phyloP scores from a whole-genome alignment of 768 basidiomycete species.

The Leucosporidium creatinivorum region DNA sequence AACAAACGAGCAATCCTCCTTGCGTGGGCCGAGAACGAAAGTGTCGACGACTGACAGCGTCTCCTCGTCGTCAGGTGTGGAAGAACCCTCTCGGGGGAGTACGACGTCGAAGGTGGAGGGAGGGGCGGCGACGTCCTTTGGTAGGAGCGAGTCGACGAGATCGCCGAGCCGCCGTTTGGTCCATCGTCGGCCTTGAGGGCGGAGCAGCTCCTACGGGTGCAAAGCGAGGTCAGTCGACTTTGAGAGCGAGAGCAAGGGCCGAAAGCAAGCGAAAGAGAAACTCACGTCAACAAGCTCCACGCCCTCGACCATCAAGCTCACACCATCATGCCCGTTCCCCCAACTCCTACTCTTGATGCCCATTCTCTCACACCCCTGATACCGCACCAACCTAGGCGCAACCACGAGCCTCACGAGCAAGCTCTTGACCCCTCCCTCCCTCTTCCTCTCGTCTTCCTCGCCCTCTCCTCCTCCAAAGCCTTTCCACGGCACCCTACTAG shows the following conservation, averaged over 20 bases:
- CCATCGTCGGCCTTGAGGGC: conserved; percentile 2
- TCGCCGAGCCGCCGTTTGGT: background rate
- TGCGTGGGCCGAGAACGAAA: too few species aligned
- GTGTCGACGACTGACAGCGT: too few species aligned
- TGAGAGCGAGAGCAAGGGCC: conserved; percentile 24
- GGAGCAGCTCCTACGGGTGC: background rate
- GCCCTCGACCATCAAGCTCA: conserved; percentile 42
- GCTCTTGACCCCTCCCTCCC: conserved; percentile 18
- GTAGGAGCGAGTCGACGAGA: background rate
- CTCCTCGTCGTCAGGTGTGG: too few species aligned
- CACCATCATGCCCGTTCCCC: conserved; percentile 48
- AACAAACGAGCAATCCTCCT: too few species aligned
- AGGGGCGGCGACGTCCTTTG: too few species aligned
- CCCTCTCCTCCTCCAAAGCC: background rate
- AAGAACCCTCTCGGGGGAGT: too few species aligned
- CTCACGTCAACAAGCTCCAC: conserved; percentile 19
- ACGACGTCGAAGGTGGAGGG: too few species aligned
- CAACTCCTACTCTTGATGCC: conserved; percentile 43
- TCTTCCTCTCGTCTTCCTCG: conserved; percentile 2
- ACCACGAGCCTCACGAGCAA: conserved; percentile 41
- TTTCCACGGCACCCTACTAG: background rate
- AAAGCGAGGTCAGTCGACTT: conserved; percentile 30
- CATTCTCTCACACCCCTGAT: conserved; percentile 41
- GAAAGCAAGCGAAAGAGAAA: too few species aligned
- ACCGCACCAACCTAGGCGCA: conserved; percentile 42